Base-by-base conservation (phyloP, 257 asterid species). In the Solanum gracilifrons region DNA sequence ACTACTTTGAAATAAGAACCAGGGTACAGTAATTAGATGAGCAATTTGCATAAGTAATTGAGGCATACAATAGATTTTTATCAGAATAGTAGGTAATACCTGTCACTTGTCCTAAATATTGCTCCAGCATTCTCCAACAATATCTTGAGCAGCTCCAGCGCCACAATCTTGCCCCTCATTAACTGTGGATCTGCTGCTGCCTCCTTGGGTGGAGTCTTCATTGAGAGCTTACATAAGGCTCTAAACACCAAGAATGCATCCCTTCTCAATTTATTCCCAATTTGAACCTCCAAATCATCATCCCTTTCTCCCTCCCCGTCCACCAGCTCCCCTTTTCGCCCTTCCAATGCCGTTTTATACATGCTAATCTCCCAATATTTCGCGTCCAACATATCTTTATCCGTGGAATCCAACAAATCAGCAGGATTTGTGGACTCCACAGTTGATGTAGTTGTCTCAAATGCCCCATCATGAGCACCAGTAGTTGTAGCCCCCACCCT, bases 281-380 rank as follows among this genome's bases (percentile, higher is more conserved):
- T 97, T 93, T 97, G 99, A 88, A 97, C 96, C 88, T 97, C 99
- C 93, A 94, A 87, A 92, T 96, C 99, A 87, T 97, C 99, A 64
- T 97, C 99, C 92, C 98, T 93, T 87, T 96, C 99, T 76, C 91
- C 94, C 84, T 95, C 99, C 69, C 97, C 98, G 21, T 97, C 99
- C 20, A 92, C 97, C 91, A 97, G 91, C 91, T 97, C 99, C 85
- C 98, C 99, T 92, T 96, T 97, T 93, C 99, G 88, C 83, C 99
- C 99, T 90, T 96, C 99, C 87, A 97, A 88, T 2, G 99, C 99
- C 5, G 98, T 94, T 92, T 97, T 97, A 88, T 97, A 97, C 99
- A 97, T 96, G 89, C 99, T 95, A 88, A 97, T 96, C 95, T 97
- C 99, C 99, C 99, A 97, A 88, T 96, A 96, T 92, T 97, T 97